Evolutionary conservation across 306 rosid species (phyloP).

Genomic region (Trichosanthes truncata): DNA sequence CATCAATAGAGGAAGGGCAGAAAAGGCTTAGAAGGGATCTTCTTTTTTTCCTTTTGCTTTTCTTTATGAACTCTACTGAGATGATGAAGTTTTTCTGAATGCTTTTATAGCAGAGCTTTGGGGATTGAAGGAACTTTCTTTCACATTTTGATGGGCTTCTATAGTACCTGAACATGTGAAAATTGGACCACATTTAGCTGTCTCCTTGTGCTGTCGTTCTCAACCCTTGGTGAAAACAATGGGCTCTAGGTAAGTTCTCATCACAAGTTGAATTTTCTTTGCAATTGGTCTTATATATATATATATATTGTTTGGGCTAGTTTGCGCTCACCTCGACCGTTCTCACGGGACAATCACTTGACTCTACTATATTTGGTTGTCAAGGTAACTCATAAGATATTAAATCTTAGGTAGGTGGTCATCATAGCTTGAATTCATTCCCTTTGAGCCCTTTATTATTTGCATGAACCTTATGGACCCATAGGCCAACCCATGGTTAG

Average conservation of each 20-base stretch:
- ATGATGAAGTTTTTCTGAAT: not conserved
- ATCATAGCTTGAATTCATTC: no score
- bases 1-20: not conserved
- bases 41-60: not conserved
- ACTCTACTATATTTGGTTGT: no score
- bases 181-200: constrained; percentile 13
- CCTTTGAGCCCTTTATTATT: no score
- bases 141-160: not conserved
- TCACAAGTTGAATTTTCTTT: not conserved
- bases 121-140: not conserved
- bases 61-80: not conserved
- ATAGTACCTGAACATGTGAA: constrained; percentile 14
- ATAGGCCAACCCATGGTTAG: no score
- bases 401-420: no score
- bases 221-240: not conserved
- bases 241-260: not conserved
- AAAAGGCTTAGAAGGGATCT: not conserved
- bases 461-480: no score
- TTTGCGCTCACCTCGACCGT: no score
- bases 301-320: no score
- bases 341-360: no score
- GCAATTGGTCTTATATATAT: not conserved
- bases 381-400: no score
- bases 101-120: not conserved
- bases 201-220: constrained; percentile 8